Evolutionary conservation across 306 rosid genomes (phyloP).

Genomic region (Glycine soja): DNA sequence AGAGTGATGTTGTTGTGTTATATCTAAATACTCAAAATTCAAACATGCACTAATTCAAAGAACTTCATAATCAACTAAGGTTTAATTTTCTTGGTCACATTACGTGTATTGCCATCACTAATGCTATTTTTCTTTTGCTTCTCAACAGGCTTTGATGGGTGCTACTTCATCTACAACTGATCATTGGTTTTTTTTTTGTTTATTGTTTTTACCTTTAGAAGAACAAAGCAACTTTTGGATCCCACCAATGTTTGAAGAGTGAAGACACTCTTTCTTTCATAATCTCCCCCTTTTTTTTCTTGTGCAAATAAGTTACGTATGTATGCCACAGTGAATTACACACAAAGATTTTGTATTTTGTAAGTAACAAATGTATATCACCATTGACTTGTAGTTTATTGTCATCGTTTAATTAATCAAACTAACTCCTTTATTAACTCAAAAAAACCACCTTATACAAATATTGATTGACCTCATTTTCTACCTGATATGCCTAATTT

Average conservation of each 20-base stretch:
- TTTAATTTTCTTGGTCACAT: background rate
- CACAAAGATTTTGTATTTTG: conserved; percentile 47
- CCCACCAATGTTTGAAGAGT: conserved; percentile 42
- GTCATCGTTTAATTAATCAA: background rate
- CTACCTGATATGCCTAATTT: background rate
- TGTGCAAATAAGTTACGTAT: conserved; percentile 39
- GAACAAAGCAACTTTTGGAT: conserved; percentile 35
- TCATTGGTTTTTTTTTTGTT: background rate
- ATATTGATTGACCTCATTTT: background rate
- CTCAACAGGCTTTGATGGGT: conserved; percentile 67
- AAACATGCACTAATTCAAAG: background rate
- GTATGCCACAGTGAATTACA: conserved; percentile 22
- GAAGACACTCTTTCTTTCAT: conserved; percentile 30
- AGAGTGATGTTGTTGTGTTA: no score
- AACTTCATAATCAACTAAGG: background rate
- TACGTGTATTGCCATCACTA: background rate
- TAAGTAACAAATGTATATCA: conserved; percentile 43
- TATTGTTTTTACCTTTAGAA: background rate
- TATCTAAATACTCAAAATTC: background rate
- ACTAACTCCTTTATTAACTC: background rate
- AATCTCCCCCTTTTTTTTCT: background rate
- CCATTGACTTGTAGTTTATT: conserved; percentile 21
- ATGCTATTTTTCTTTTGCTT: conserved; percentile 29
- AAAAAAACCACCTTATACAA: background rate
- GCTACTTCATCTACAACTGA: conserved; percentile 61